Evolutionary conservation across 1,139 yeast species (phyloP), one percentile per base, ranked within the genome.

Genomic region (Sugiyamaella castrensis): DNA sequence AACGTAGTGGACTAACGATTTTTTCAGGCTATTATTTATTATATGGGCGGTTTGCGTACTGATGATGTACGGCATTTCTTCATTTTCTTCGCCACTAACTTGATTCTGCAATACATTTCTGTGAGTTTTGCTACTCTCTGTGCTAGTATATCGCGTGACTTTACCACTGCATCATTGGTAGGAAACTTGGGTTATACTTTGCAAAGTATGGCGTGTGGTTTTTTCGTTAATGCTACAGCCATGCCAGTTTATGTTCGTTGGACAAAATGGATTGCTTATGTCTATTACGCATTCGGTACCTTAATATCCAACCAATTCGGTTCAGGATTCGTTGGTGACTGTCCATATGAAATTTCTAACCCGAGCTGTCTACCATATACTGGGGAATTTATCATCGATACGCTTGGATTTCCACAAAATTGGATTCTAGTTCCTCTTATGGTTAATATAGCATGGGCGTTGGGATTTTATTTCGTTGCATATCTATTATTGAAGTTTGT

Each of bases 241-340:
- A 77, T 87, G 82, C 95, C 95, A 0, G 95, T 86, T 3, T 87
- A 87, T 60, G 95, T 87, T 4, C 74, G 91, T 34, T 87, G 96
- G 96, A 74, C 82, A 5, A 85, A 83, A 60, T 87, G 86, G 64
- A 67, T 82, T 46, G 82, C 91, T 0, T 84, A 80, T 60, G 77
- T 84, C 50, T 87, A 92, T 86, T 87, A 84, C 59, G 82, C 81
- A 0, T 84, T 84, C 66, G 94, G 94, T 0, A 83, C 85, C 0
- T 64, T 83, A 49, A 59, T 76, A 15, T 76, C 88, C 0, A 84
- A 83, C 60, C 86, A 86, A 57, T 87, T 79, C 62, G 24, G 24
- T 19, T 71, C 83, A 1, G 76, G 73, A 41, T 83, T 76, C 70
- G 55, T 62, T 50, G 88, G 88, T 8, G 78, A 73, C 46, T 85